Evolutionary conservation across 768 basidiomycete genomes (phyloP), one percentile per base, ranked within the genome.

Genomic region (Russula sp.): DNA sequence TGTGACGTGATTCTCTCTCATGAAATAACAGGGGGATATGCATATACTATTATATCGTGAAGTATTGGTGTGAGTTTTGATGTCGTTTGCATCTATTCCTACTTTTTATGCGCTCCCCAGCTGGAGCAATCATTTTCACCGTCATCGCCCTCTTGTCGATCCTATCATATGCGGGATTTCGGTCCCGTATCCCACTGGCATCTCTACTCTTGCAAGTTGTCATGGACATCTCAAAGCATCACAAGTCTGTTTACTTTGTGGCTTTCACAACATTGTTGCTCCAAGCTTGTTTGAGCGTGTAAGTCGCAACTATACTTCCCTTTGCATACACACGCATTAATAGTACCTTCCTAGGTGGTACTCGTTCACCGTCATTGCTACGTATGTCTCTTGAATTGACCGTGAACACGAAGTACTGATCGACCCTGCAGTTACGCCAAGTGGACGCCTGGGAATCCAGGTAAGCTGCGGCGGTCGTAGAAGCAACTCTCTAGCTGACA

Each of bases 211-310:
- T 94, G 4, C 89, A 92, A 73, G 85, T 89, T 31, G 87, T 88
- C 7, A 89, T 93, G 79, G 91, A 93, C 67, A 81, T 93, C 22
- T 82, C 89, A 47, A 92, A 91, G 69, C 89, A 91, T 70, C 89
- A 93, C 71, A 83, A 79, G 59, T 84, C 84, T 57, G 90, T 94
- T 22, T 93, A 89, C 70, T 77, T 82, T n/a, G 88, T 92, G 13
- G 87, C 86, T 1, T 83, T 93, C 67, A 68, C 78, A 47, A 84
- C 89, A 3, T 76, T 93, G n/a, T 68, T 91, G 54, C 54, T 89
- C 3, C 88, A 93, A 69, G 84, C 90, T 3, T 83, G 80, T 2
- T 71, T 89, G 50, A 83, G 84, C 48, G 84, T 90, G 82, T 88
- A 73, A 70, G 84, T 77, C 13, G 47, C 14, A 35, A 32, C 32